Base-by-base conservation (phyloP, 805 yeast genomes). In the Wickerhamomyces strasburgensis region DNA sequence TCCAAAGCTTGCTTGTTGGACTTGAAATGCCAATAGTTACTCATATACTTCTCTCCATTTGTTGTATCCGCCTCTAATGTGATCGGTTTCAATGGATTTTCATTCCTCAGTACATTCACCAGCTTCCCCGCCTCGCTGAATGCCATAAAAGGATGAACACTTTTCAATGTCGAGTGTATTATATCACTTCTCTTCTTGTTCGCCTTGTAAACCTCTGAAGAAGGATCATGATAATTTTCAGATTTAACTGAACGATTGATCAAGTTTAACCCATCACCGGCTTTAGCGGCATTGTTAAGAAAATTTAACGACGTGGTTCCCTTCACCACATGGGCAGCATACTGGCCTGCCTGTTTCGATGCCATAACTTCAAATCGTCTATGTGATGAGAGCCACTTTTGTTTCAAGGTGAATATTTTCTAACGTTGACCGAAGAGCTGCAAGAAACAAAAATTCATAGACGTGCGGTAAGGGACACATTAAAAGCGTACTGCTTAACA, bases 231-330 rank as follows among this genome's bases (percentile, higher is more conserved):
- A 21, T 8, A 21, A 21, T 21, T 21, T 11, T 11, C 25, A 21
- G 25, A 7, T 21, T 21, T 11, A 21, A 21, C 11, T 21, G 25
- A 8, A 8, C 25, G 7, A 21, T 21, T 21, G 27, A 34, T 27
- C 3, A 36, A 8, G 15, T 32, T 41, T 1, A 42, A n/a, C n/a
- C n/a, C 30, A 3, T 36, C 33, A 9, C 39, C 33, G n/a, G 42
- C 23, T 29, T 44, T 44, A 3, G 48, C 21, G 9, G 38, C 24
- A 24, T 44, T 44, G 27, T 38, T 41, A 19, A 44, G 39, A 33
- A 44, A 44, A 37, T 44, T 36, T 7, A 44, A 29, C 3, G 40
- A 34, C 3, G 39, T 16, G 2, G 48, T 34, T 14, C 43, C 32
- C 38, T 33, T 41, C 15, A 44, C 42, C 5, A 44, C 43, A 14